These are phyloP conservation scores for Saccharomyces pastorianus DNA, from an alignment of 1,139 yeast genomes.

Conservation along the genomic window DNA sequence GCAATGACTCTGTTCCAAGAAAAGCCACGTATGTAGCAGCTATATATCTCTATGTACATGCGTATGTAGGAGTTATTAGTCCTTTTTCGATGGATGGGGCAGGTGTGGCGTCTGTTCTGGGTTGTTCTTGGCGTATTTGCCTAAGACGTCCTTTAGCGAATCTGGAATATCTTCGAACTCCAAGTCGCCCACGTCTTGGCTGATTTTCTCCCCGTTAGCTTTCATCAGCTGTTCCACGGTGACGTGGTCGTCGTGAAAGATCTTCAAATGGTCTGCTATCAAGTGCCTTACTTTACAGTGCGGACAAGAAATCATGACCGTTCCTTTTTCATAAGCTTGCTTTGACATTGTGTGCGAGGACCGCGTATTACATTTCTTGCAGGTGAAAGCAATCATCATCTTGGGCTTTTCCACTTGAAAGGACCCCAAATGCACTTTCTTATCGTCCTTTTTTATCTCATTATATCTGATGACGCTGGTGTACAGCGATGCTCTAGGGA, in stretches of 20 bases:
- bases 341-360: conserved; percentile 84
- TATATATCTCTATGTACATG: neutral
- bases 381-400: conserved; percentile 83
- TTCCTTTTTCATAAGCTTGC: conserved; percentile 82
- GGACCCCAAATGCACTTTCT: conserved; percentile 16
- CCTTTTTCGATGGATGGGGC: neutral
- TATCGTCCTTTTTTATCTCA: neutral
- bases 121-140: conserved; percentile 60
- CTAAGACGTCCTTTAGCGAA: conserved; percentile 44
- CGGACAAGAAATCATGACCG: conserved; percentile 87
- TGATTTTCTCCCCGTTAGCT: conserved; percentile 67
- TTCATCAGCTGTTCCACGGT: conserved; percentile 77
- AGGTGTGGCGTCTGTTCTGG: conserved; percentile 32
- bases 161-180: conserved; percentile 71
- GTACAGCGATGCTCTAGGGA: neutral
- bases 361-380: conserved; percentile 77
- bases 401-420: conserved; percentile 57
- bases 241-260: conserved; percentile 63
- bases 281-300: conserved; percentile 82
- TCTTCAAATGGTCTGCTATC: conserved; percentile 84
- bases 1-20: neutral
- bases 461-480: neutral
- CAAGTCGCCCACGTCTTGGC: conserved; percentile 52
- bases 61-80: neutral
- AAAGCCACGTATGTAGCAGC: neutral